phyloP scores from a whole-genome alignment of 306 rosid species.

The Herpetospermum pedunculosum region DNA sequence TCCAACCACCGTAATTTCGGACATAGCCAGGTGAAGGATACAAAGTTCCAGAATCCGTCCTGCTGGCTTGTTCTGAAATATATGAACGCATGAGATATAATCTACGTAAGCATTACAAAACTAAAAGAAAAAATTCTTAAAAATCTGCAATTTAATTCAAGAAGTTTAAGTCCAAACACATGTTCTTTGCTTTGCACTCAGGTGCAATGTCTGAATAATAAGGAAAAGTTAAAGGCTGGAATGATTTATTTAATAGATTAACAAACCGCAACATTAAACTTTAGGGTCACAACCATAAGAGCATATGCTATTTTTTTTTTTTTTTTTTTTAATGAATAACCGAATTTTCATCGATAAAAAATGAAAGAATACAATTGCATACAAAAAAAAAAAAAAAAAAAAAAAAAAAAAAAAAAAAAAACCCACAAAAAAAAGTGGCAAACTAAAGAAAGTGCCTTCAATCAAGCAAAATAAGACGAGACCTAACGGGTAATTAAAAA shows the following conservation, averaged over 20 bases:
- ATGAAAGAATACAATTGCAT: no score
- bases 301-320: no score
- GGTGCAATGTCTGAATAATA: not conserved
- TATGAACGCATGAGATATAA: not conserved
- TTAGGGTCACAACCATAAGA: not conserved
- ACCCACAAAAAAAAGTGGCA: no score
- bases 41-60: slow-evolving; percentile 82
- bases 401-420: no score
- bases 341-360: no score
- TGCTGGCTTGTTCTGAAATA: slow-evolving; percentile 53
- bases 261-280: not conserved
- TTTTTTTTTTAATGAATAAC: no score
- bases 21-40: slow-evolving; percentile 90
- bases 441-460: no score
- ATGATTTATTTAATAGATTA: not conserved
- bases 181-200: not conserved
- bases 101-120: not conserved
- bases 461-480: no score
- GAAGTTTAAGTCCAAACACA: not conserved
- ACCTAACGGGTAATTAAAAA: no score
- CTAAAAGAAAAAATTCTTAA: not conserved
- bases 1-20: slow-evolving; percentile 62
- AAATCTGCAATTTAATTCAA: not conserved
- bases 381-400: no score
- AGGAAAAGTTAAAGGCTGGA: not conserved